Conservation (phyloP, 768 basidiomycete species). For the Suillus tomentosus region DNA sequence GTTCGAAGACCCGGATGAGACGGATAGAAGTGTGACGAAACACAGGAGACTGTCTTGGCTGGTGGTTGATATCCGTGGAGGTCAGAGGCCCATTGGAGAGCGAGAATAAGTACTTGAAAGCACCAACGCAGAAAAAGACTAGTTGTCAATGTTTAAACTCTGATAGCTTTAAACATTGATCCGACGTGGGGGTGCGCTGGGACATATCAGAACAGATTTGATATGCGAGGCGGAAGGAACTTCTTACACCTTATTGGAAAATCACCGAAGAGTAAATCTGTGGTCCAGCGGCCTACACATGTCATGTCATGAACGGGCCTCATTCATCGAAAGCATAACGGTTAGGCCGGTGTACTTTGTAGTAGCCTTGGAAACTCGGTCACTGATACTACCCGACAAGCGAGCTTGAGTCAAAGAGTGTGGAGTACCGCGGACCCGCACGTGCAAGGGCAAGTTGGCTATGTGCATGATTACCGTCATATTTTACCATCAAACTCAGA, state of each 20-base stretch:
- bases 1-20: neutral
- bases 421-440: constrained; percentile 9
- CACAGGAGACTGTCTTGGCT: neutral
- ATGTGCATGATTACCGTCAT: neutral
- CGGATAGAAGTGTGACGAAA: neutral
- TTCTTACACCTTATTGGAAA: neutral
- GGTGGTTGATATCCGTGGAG: neutral
- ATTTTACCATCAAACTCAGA: constrained; percentile 10
- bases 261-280: neutral
- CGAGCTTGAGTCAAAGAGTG: neutral
- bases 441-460: constrained; percentile 1
- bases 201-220: neutral
- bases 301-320: neutral
- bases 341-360: neutral
- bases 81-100: neutral
- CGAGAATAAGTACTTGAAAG: neutral
- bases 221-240: neutral
- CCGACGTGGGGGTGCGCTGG: neutral
- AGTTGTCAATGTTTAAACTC: neutral
- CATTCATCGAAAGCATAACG: neutral
- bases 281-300: neutral
- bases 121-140: neutral
- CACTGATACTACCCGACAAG: neutral
- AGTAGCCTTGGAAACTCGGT: neutral
- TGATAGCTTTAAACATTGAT: neutral